Evolutionary conservation across 1,139 yeast genomes (phyloP).

Genomic region (Yamadazyma atlantica): DNA sequence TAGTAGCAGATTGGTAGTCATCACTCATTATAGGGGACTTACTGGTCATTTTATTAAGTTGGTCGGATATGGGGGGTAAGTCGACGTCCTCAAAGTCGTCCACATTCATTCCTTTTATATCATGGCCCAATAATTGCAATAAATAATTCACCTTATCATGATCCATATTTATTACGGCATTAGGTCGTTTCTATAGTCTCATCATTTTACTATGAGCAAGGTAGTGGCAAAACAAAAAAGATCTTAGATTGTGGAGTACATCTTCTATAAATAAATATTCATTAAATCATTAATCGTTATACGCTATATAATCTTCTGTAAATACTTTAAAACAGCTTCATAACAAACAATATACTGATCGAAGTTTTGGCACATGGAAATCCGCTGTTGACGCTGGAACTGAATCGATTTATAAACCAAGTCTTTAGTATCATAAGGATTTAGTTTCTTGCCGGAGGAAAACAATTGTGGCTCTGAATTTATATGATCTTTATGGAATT

Average conservation of each 20-base stretch:
- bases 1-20: conserved; percentile 31
- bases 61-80: conserved; percentile 12
- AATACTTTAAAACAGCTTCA: conserved; percentile 35
- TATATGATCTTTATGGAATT: conserved; percentile 4
- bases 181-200: conserved; percentile 15
- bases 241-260: no score
- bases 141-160: conserved; percentile 18
- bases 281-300: conserved; percentile 8
- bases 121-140: conserved; percentile 17
- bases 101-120: conserved; percentile 6
- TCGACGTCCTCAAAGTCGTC: conserved; percentile 17
- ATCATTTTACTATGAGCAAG: no score
- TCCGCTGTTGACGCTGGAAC: conserved; percentile 42
- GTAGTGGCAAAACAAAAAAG: no score
- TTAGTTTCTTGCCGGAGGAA: conserved; percentile 11
- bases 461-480: background rate
- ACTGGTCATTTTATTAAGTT: conserved; percentile 16
- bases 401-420: conserved; percentile 49
- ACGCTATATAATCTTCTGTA: conserved; percentile 12
- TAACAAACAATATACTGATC: conserved; percentile 46
- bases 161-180: conserved; percentile 11
- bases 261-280: background rate
- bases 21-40: conserved; percentile 16
- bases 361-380: conserved; percentile 48
- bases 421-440: conserved; percentile 38